Evolutionary conservation across 768 basidiomycete species (phyloP), one percentile per base, ranked within the genome.

Genomic region (Pisolithus microcarpus): DNA sequence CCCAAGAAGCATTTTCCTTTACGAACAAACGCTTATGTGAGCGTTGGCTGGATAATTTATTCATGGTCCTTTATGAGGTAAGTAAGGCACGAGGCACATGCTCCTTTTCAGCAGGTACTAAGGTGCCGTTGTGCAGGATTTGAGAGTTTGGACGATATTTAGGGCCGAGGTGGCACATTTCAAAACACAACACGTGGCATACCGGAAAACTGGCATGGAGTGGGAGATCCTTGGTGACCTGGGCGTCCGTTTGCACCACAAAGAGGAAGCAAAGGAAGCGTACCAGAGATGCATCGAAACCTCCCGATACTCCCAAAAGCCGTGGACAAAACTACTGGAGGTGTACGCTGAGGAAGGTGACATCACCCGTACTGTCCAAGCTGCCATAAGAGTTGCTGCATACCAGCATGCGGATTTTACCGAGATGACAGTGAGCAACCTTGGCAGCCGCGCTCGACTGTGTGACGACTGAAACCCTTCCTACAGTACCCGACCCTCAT

Each of bases 211-310:
- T 0, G 92, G 90, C 0, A 69, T 91, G 18, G 96, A 99, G 68
- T 99, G 96, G 95, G 96, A 98, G 71, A 95, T 98, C 43, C 75
- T 99, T 21, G 96, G 95, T 8, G 96, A 98, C 62, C 72, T 99
- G 19, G 96, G 94, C 7, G 61, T 87, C 42, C 83, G 96, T n/a
- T 67, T 99, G 50, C 89, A 95, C 62, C 96, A 98, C 72, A 94
- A 91, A 66, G 96, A 99, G 62, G 96, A 99, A 62, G 93, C 92
- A 34, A 98, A 99, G 69, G 96, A 99, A 64, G 94, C 93, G 4
- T 99, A 87, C 64, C 92, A 96, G 64, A 83, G 94, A 8, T 93
- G 92, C 68, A 80, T 98, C 34, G 96, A 98, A 58, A 75, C 82
- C 30, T 78, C 83, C 23, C 75, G 87, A 21, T 98, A 96, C 68